Evolutionary conservation across 2,329 filamentous ascomycete species (phyloP).

Genomic region (Tothia fuscella): DNA sequence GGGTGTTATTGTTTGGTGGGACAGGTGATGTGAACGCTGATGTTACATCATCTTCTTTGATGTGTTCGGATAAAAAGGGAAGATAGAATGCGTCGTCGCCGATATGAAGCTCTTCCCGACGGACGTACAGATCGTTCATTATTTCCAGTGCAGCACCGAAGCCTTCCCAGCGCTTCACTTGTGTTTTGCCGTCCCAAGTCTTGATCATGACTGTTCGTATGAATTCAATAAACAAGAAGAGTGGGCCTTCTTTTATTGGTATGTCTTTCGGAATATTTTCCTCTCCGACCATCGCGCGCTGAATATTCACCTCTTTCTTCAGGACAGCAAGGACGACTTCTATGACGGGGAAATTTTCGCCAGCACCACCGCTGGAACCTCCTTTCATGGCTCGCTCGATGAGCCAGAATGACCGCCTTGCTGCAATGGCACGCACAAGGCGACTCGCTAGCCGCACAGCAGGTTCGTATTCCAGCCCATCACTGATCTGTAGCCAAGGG

Average conservation of each 20-base stretch:
- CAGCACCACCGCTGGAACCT: neutral
- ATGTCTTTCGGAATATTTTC: too few species aligned
- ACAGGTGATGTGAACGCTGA: slow-evolving; percentile 1
- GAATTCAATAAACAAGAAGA: slow-evolving; percentile 47
- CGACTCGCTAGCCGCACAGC: slow-evolving; percentile 38
- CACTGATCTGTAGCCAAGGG: slow-evolving; percentile 22
- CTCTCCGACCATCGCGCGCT: too few species aligned
- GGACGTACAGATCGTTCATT: slow-evolving; percentile 55
- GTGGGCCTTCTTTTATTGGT: neutral
- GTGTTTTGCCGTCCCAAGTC: slow-evolving; percentile 67
- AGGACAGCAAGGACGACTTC: slow-evolving; percentile 4
- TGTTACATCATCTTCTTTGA: neutral
- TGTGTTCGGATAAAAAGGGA: slow-evolving; percentile 3
- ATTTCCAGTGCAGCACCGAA: slow-evolving; percentile 69
- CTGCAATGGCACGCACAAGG: slow-evolving; percentile 37
- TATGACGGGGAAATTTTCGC: slow-evolving; percentile 3
- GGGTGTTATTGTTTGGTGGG: slow-evolving; percentile 41
- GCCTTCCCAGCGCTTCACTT: slow-evolving; percentile 55
- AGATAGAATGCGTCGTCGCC: neutral
- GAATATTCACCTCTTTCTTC: neutral
- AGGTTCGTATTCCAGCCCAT: slow-evolving; percentile 39
- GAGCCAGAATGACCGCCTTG: slow-evolving; percentile 31
- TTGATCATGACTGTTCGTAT: slow-evolving; percentile 61
- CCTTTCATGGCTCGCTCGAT: slow-evolving; percentile 32
- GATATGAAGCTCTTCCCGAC: neutral